Evolutionary conservation across 1,284 basidiomycete genomes (phyloP).

Genomic region (Microbotryum saponariae): DNA sequence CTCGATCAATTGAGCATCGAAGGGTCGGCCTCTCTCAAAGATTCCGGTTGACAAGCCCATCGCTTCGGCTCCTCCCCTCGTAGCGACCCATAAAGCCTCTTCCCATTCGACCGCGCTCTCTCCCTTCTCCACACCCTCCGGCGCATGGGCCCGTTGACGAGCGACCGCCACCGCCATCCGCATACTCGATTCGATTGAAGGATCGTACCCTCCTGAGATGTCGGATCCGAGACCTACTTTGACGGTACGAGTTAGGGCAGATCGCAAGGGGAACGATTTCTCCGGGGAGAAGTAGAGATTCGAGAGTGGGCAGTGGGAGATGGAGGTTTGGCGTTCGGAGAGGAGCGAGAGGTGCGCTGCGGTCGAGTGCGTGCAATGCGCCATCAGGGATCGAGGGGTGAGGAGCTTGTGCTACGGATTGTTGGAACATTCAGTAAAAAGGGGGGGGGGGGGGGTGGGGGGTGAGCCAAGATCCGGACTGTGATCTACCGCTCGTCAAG

Average conservation of each 20-base stretch:
- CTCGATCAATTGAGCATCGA: slow-evolving; percentile 71
- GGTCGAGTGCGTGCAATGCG: slow-evolving; percentile 71
- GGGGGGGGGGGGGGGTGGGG: no score
- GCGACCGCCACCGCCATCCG: slow-evolving; percentile 63
- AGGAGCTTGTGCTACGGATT: slow-evolving; percentile 52
- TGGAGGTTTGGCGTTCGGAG: slow-evolving; percentile 50
- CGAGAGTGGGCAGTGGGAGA: slow-evolving; percentile 77
- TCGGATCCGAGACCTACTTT: slow-evolving; percentile 74
- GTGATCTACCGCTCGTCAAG: background rate
- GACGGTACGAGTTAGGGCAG: slow-evolving; percentile 57
- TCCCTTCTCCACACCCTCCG: slow-evolving; percentile 10
- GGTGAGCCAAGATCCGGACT: background rate
- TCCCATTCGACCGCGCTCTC: slow-evolving; percentile 60
- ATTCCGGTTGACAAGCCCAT: slow-evolving; percentile 54
- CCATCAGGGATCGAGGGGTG: slow-evolving; percentile 60
- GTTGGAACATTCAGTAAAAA: background rate
- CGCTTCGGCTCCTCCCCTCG: slow-evolving; percentile 62
- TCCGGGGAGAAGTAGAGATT: slow-evolving; percentile 73
- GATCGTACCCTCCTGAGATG: slow-evolving; percentile 70
- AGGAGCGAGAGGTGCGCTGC: slow-evolving; percentile 51
- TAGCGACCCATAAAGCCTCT: slow-evolving; percentile 68
- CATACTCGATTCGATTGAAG: slow-evolving; percentile 69
- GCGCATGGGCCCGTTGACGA: slow-evolving; percentile 51
- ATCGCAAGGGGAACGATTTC: slow-evolving; percentile 59
- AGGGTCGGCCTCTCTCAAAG: slow-evolving; percentile 60